phyloP scores from a whole-genome alignment of 176 grass and related monocot species.

The Chloris gayana region DNA sequence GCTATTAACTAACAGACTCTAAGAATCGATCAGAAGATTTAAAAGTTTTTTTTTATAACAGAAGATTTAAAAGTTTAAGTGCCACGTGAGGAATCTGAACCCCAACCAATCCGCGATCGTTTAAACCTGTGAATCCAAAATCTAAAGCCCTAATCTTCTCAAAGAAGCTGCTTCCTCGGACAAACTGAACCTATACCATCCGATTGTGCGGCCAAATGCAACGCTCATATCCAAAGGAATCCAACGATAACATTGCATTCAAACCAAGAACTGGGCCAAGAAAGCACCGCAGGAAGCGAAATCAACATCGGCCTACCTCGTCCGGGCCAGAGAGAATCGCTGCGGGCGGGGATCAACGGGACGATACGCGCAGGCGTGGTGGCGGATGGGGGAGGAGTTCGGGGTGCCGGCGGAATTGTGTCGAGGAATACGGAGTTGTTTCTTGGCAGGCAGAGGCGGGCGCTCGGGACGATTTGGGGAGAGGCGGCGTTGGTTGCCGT shows the following conservation, averaged over 20 bases:
- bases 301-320: neutral
- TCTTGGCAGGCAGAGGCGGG: neutral
- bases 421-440: slow-evolving; percentile 1
- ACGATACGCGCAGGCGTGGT: neutral
- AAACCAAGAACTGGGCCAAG: slow-evolving; percentile 17
- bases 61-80: neutral
- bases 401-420: neutral
- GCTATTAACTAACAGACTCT: neutral
- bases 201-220: neutral
- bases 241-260: neutral
- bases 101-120: neutral
- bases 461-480: neutral
- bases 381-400: neutral
- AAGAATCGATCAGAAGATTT: neutral
- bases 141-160: slow-evolving; percentile 18
- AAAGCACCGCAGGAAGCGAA: neutral
- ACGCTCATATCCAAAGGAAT: neutral
- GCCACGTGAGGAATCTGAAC: neutral
- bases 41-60: too few relatives aligned
- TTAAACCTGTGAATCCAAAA: neutral
- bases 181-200: neutral
- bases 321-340: neutral
- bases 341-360: neutral
- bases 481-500: neutral
- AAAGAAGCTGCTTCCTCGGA: neutral